Evolutionary conservation across 164 flowering plant species (phyloP).

Genomic region (Pachysandra terminalis): DNA sequence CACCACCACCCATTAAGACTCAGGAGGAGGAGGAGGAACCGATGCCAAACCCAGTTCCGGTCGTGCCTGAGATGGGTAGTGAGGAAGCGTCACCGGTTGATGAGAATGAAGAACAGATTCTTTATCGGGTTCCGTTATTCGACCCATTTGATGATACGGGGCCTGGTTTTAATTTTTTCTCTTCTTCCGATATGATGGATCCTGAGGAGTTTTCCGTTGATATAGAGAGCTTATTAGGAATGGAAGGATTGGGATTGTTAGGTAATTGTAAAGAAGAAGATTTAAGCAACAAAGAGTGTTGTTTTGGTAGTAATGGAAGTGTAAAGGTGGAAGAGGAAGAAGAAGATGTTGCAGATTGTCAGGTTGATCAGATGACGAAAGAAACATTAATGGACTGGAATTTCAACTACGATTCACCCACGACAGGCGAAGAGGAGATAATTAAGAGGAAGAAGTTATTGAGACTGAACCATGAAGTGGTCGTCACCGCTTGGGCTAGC

Average conservation of each 20-base stretch:
- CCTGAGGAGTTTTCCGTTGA: slow-evolving; percentile 83
- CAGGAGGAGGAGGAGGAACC: no score
- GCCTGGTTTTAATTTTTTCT: slow-evolving; percentile 28
- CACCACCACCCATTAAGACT: slow-evolving; percentile 7
- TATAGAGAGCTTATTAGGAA: slow-evolving; percentile 75
- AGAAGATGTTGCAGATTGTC: slow-evolving; percentile 5
- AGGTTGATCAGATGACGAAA: slow-evolving; percentile 17
- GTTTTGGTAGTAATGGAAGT: slow-evolving; percentile 14
- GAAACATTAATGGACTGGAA: slow-evolving; percentile 50
- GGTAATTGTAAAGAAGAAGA: slow-evolving; percentile 30
- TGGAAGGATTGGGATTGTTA: slow-evolving; percentile 64
- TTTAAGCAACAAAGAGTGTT: not conserved
- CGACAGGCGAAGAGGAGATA: slow-evolving; percentile 35
- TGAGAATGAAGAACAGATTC: slow-evolving; percentile 69
- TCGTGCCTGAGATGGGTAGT: slow-evolving; percentile 59
- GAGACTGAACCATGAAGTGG: slow-evolving; percentile 61
- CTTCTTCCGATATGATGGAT: slow-evolving; percentile 72
- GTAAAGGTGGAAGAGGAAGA: slow-evolving; percentile 57
- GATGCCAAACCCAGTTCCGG: slow-evolving; percentile 25
- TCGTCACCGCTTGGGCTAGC: slow-evolving; percentile 68
- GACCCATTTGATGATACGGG: slow-evolving; percentile 38
- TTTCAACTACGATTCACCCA: slow-evolving; percentile 50
- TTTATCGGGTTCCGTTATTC: slow-evolving; percentile 70
- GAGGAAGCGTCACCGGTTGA: slow-evolving; percentile 40
- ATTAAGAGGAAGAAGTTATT: slow-evolving; percentile 30